A percentile compares a stretch with the other conserved stretches of the same genome.
Evolutionary conservation across 129 eudicot species (phyloP).

Genomic region (Centaurea solstitialis): DNA sequence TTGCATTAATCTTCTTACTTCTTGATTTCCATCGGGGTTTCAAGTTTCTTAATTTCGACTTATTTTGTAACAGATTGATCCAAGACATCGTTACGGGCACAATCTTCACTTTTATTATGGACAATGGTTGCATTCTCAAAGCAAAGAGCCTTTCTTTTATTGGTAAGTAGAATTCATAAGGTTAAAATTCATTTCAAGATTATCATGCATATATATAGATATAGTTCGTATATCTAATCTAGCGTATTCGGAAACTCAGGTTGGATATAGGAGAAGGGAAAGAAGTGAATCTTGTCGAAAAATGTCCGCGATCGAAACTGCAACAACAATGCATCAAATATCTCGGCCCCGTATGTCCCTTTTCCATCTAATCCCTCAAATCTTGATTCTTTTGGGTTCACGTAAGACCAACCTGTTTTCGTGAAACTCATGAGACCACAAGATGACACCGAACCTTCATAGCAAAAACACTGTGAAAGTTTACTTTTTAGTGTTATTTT

Average conservation of each 20-base stretch:
- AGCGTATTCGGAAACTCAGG: slow-evolving; percentile 41
- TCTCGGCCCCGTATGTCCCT: slow-evolving; percentile 87
- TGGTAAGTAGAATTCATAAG: slow-evolving; percentile 53
- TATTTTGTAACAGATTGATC: slow-evolving; percentile 72
- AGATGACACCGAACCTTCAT: no score
- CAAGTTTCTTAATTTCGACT: background rate
- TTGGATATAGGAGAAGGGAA: slow-evolving; percentile 97
- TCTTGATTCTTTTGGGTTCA: background rate
- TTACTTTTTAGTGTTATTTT: no score
- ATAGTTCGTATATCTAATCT: background rate
- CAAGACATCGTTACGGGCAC: slow-evolving; percentile 98
- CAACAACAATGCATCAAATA: slow-evolving; percentile 98
- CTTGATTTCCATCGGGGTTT: background rate
- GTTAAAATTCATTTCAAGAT: background rate
- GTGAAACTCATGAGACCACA: no score
- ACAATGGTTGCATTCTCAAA: slow-evolving; percentile 79
- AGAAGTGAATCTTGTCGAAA: slow-evolving; percentile 78
- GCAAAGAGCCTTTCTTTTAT: slow-evolving; percentile 95
- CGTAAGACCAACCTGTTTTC: no score
- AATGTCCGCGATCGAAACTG: slow-evolving; percentile 81
- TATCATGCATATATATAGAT: background rate
- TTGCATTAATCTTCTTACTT: background rate
- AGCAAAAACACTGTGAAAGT: no score
- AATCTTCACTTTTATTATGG: slow-evolving; percentile 84
- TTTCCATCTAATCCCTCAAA: background rate